Evolutionary conservation across 306 rosid species (phyloP).

Genomic region (Cicer bijugum): DNA sequence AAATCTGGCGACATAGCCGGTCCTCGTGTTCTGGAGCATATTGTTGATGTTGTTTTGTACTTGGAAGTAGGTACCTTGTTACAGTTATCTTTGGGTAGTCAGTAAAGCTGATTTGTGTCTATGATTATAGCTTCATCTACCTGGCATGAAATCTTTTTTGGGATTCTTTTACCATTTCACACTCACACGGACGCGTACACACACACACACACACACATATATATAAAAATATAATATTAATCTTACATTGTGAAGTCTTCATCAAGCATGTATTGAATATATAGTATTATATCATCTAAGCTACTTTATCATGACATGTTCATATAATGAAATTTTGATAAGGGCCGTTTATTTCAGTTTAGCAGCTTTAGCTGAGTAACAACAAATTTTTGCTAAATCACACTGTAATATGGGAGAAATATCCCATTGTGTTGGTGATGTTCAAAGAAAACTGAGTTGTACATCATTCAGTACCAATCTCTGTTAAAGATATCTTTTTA

Average conservation of each 20-base stretch:
- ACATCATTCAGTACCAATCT: neutral
- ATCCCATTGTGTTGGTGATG: constrained; percentile 24
- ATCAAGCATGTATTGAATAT: constrained; percentile 11
- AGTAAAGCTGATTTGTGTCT: constrained; percentile 32
- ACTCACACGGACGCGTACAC: too few relatives aligned
- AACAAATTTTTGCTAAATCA: neutral
- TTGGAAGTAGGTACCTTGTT: constrained; percentile 85
- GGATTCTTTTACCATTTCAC: constrained; percentile 3
- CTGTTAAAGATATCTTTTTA: neutral
- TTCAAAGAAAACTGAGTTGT: constrained; percentile 1
- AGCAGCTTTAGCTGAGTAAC: constrained; percentile 37
- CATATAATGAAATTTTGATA: constrained; percentile 16
- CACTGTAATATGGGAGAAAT: neutral
- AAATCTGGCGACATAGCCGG: constrained; percentile 96
- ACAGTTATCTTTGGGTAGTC: constrained; percentile 44
- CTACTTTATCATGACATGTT: constrained; percentile 29
- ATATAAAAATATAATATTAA: neutral
- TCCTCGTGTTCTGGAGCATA: constrained; percentile 93
- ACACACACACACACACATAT: too few relatives aligned
- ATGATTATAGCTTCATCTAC: constrained; percentile 36
- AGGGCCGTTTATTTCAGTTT: constrained; percentile 31
- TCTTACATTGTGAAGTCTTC: constrained; percentile 22
- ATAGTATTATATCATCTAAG: neutral
- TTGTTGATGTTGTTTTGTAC: constrained; percentile 88
- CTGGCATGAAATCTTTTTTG: constrained; percentile 19